These are phyloP conservation scores for Fusarium cicatricum DNA, from an alignment of 2,329 filamentous ascomycete genomes.

Conservation along the genomic window DNA sequence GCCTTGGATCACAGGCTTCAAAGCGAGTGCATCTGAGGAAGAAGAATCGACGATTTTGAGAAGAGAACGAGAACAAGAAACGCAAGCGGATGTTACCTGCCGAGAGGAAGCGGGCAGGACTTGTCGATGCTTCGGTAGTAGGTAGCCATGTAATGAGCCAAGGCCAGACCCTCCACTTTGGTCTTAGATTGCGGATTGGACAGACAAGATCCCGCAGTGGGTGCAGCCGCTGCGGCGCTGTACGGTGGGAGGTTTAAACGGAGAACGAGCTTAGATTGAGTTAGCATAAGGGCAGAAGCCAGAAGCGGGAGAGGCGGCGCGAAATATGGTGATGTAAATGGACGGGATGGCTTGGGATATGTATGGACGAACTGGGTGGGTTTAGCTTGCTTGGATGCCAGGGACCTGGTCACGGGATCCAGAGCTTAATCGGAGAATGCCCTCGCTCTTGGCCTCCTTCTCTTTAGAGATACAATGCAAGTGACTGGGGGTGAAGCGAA, in stretches of 20 bases:
- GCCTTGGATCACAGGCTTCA: conserved; percentile 1
- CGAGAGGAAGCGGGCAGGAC: not conserved
- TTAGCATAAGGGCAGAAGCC: conserved; percentile 6
- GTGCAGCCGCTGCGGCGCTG: not conserved
- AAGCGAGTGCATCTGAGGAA: conserved; percentile 2
- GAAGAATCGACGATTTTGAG: not conserved
- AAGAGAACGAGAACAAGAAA: not conserved
- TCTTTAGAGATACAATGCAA: conserved; percentile 4
- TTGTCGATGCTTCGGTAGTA: not conserved
- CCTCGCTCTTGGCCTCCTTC: not conserved
- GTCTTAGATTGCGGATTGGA: conserved; percentile 2
- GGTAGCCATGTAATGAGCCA: conserved; percentile 4
- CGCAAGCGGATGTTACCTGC: not conserved
- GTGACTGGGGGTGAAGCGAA: conserved; percentile 6
- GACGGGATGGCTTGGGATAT: conserved; percentile 2
- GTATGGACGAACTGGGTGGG: conserved; percentile 4
- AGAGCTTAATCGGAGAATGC: conserved; percentile 9
- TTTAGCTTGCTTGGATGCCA: conserved; percentile 3
- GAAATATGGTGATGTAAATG: not conserved
- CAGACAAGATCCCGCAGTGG: conserved; percentile 4
- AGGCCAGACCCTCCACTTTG: not conserved
- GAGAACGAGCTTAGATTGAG: not conserved
- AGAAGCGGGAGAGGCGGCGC: conserved; percentile 7
- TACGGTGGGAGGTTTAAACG: not conserved
- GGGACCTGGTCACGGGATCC: conserved; percentile 18